These are phyloP conservation scores for Acacia concinna DNA, from an alignment of 331 rosid genomes.

Conservation along the genomic window DNA sequence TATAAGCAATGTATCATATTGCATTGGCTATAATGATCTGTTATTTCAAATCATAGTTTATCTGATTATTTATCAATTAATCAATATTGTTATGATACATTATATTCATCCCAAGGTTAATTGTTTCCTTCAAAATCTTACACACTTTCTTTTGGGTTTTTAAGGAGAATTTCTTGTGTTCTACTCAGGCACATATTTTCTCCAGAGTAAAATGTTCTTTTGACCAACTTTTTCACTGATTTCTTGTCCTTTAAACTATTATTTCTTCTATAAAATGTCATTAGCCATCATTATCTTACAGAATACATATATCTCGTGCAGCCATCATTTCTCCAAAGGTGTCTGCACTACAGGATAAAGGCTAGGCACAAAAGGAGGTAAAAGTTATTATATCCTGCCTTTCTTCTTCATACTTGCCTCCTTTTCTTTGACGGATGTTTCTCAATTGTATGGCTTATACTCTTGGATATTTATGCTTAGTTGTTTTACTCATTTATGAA, in stretches of 20 bases:
- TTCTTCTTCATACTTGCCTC: constrained; percentile 5
- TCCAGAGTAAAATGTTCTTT: neutral
- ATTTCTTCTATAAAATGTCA: constrained; percentile 1
- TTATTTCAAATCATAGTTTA: constrained; percentile 15
- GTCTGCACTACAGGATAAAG: constrained; percentile 72
- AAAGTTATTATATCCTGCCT: constrained; percentile 4
- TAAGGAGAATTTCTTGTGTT: neutral
- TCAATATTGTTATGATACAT: neutral
- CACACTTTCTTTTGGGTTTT: neutral
- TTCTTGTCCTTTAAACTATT: constrained; percentile 18
- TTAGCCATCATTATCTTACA: constrained; percentile 27
- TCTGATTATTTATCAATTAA: constrained; percentile 14
- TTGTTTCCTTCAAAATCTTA: constrained; percentile 16
- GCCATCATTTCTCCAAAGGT: constrained; percentile 82
- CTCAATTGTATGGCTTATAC: neutral
- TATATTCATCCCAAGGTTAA: constrained; percentile 19
- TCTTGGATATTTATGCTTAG: neutral
- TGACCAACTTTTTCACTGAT: neutral
- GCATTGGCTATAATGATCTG: constrained; percentile 14
- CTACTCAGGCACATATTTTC: neutral
- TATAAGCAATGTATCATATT: constrained; percentile 54
- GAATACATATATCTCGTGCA: constrained; percentile 33
- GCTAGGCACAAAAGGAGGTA: constrained; percentile 80
- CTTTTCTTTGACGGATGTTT: constrained; percentile 3
- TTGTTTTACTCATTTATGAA: neutral